Evolutionary conservation across 2,329 filamentous ascomycete genomes (phyloP), one percentile per base, ranked within the genome.

Genomic region (Colletotrichum graminicola): DNA sequence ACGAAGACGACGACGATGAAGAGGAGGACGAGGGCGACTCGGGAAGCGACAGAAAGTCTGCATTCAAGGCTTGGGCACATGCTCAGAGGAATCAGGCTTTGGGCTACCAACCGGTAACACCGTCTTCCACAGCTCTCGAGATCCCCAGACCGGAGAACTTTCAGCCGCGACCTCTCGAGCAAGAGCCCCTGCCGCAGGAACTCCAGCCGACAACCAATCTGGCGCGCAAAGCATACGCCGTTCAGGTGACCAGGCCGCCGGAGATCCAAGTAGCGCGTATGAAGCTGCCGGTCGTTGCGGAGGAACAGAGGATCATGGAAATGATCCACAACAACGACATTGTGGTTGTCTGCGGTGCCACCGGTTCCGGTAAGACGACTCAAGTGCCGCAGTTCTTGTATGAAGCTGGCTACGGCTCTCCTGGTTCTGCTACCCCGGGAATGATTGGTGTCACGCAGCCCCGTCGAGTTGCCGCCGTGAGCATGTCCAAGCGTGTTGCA

Each of bases 271-370:
- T 91, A 59, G 89, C 91, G 14, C 90, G 96, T 16, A 81, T 97
- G 57, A 90, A 93, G 67, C 86, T 99, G 21, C 96, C 96, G 0
- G 93, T 99, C 1, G 94, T 98, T 1, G 93, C 93, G 1, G 95
- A 98, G 80, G 96, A 99, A 80, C 96, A 99, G 79, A 94, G 92
- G 77, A 95, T 99, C 39, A 98, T 99, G 95, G 96, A 99, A 81
- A 94, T 95, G 1, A 94, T 99, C 60, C 92, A 98, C 81, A 95
- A 95, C 78, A 93, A 98, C 79, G 89, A 95, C 63, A 91, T 94
- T 4, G 93, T 98, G 1, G 92, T 99, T 14, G 90, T 99, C 10
- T 98, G 95, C 83, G 96, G 96, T 81, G 92, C 94, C 18, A 99
- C 97, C 43, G 96, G 96, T 81, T 98, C 94, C 73, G 96, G 96